Conservation (phyloP, 768 basidiomycete genomes). For the Mycena filopes region DNA sequence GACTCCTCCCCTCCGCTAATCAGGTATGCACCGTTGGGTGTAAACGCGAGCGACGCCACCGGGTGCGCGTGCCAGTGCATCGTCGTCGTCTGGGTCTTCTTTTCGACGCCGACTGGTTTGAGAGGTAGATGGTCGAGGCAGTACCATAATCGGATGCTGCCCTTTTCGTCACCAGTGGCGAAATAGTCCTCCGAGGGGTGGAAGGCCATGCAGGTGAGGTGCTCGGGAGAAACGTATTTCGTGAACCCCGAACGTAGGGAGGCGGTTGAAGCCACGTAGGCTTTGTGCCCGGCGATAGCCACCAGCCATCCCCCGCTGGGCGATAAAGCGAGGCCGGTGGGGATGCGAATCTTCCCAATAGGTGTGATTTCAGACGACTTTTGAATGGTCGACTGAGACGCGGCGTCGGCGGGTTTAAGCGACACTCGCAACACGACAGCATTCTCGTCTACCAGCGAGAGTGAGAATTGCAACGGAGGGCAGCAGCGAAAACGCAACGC, state of each 20-base stretch:
- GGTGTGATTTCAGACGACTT: constrained; percentile 61
- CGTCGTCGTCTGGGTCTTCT: constrained; percentile 83
- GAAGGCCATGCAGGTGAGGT: constrained; percentile 84
- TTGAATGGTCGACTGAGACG: constrained; percentile 51
- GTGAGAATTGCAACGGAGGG: constrained; percentile 20
- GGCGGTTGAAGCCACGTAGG: constrained; percentile 74
- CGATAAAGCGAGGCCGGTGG: constrained; percentile 76
- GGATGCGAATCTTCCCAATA: constrained; percentile 75
- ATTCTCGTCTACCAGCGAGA: constrained; percentile 56
- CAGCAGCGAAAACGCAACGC: constrained; percentile 36
- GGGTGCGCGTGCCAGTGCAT: constrained; percentile 98
- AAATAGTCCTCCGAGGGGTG: constrained; percentile 94
- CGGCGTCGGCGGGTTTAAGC: constrained; percentile 57
- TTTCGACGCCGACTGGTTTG: constrained; percentile 72
- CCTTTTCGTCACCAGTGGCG: constrained; percentile 91
- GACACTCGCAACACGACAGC: constrained; percentile 73
- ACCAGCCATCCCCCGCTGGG: constrained; percentile 83
- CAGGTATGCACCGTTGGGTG: constrained; percentile 90
- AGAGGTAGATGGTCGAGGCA: constrained; percentile 71
- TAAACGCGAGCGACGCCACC: constrained; percentile 87
- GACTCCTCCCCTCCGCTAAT: constrained; percentile 95
- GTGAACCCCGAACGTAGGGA: constrained; percentile 74
- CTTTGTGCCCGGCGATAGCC: constrained; percentile 77
- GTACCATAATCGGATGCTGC: constrained; percentile 92
- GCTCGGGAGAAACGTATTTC: constrained; percentile 85